These are phyloP conservation scores for Phalaenopsis hybrid DNA, from an alignment of 116 monocot genomes.

Conservation along the genomic window DNA sequence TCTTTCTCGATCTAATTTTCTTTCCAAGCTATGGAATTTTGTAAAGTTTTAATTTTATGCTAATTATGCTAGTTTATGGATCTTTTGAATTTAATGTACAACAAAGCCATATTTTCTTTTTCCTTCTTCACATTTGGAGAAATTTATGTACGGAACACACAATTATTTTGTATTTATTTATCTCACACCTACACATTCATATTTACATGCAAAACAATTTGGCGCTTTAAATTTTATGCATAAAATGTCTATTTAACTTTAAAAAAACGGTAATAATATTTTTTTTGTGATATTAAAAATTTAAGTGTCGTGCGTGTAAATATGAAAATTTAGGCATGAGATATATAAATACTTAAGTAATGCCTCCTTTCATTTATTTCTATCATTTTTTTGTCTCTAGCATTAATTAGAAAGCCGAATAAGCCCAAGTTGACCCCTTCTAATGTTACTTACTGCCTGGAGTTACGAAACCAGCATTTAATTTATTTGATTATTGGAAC, in stretches of 20 bases:
- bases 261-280: too few relatives aligned
- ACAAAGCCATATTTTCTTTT: not conserved
- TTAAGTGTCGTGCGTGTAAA: too few relatives aligned
- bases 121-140: not conserved
- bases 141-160: too few relatives aligned
- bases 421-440: not conserved
- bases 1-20: not conserved
- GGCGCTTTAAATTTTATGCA: too few relatives aligned
- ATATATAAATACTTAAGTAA: too few relatives aligned
- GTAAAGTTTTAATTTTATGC: not conserved
- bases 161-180: too few relatives aligned
- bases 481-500: not conserved
- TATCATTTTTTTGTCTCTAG: not conserved
- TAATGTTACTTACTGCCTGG: not conserved
- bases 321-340: too few relatives aligned
- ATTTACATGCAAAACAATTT: too few relatives aligned
- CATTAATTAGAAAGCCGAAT: not conserved
- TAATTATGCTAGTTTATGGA: not conserved
- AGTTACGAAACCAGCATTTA: not conserved
- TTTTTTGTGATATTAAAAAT: too few relatives aligned
- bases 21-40: slow-evolving; percentile 1
- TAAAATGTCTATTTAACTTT: too few relatives aligned
- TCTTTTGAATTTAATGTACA: not conserved
- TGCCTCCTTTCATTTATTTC: not conserved
- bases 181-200: too few relatives aligned